Percentiles rank a stretch among this genome's conserved stretches.
These are phyloP conservation scores for Clarireedia hainanense DNA, from an alignment of 2,329 filamentous ascomycete genomes.

Conservation along the genomic window DNA sequence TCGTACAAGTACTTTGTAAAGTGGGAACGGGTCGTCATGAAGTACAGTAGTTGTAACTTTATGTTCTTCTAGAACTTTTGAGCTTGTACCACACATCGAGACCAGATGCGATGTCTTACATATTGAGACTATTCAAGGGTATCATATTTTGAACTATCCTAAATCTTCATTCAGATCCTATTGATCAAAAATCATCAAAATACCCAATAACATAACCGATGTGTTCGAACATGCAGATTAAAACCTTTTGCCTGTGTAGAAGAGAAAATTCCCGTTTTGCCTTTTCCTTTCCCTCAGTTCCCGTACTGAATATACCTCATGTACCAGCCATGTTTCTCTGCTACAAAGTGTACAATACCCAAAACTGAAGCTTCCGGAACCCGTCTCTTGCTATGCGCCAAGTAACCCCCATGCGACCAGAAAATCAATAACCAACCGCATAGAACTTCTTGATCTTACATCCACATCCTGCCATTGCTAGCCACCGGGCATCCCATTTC, in stretches of 20 bases:
- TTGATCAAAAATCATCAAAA: neutral
- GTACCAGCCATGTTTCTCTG: constrained; percentile 5
- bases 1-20: too few relatives aligned
- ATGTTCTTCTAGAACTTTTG: neutral
- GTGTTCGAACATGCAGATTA: neutral
- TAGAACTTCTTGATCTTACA: constrained; percentile 7
- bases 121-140: neutral
- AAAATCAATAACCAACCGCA: neutral
- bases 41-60: too few relatives aligned
- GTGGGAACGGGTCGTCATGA: too few relatives aligned
- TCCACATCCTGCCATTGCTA: constrained; percentile 9
- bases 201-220: constrained; percentile 4
- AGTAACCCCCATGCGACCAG: neutral
- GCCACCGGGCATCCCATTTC: neutral
- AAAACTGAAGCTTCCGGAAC: neutral
- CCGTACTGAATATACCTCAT: neutral
- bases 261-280: neutral
- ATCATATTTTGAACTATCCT: neutral
- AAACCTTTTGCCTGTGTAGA: neutral
- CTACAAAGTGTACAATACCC: neutral
- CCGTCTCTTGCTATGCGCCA: neutral
- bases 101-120: too few relatives aligned
- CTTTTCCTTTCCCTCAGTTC: neutral
- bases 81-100: neutral
- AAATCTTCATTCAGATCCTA: neutral